Conservation (phyloP, 371 early-diverging fungal genomes). For the Apophysomyces trapeziformis region DNA sequence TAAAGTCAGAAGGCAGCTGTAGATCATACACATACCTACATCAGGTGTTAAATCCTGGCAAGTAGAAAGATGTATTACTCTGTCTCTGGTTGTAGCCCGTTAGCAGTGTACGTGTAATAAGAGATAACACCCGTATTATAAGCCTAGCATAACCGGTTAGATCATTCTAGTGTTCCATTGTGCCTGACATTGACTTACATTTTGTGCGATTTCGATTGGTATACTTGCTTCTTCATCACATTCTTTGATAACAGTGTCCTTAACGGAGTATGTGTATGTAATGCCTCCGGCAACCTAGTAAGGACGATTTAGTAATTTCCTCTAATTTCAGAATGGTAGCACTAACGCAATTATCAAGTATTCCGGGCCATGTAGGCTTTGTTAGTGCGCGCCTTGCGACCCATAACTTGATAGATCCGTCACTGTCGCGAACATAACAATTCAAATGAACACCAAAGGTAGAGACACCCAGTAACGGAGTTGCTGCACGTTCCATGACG, state of each 20-base stretch:
- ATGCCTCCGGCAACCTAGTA: conserved; percentile 84
- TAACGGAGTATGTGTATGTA: conserved; percentile 61
- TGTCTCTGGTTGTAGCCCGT: conserved; percentile 72
- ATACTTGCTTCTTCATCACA: conserved; percentile 91
- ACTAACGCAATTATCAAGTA: conserved; percentile 83
- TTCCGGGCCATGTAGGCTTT: conserved; percentile 89
- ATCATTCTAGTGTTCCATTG: neutral
- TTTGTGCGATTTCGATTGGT: conserved; percentile 55
- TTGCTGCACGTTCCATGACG: conserved; percentile 82
- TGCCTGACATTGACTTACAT: conserved; percentile 23
- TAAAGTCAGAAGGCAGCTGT: conserved; percentile 64
- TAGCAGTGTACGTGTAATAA: conserved; percentile 62
- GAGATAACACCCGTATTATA: conserved; percentile 67
- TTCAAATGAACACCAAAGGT: conserved; percentile 87
- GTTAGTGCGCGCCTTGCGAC: conserved; percentile 75
- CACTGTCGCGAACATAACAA: conserved; percentile 56
- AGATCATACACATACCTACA: conserved; percentile 82
- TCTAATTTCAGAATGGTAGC: neutral
- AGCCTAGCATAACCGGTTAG: conserved; percentile 32
- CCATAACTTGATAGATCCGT: conserved; percentile 78
- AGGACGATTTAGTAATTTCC: conserved; percentile 3
- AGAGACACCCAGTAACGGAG: conserved; percentile 77
- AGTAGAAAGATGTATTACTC: conserved; percentile 45
- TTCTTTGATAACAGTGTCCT: conserved; percentile 81
- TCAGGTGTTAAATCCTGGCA: neutral